Percentiles rank a stretch among this genome's conserved stretches.
These are phyloP conservation scores for Solanum hybrid DNA, from an alignment of 305 asterid species.

Conservation along the genomic window DNA sequence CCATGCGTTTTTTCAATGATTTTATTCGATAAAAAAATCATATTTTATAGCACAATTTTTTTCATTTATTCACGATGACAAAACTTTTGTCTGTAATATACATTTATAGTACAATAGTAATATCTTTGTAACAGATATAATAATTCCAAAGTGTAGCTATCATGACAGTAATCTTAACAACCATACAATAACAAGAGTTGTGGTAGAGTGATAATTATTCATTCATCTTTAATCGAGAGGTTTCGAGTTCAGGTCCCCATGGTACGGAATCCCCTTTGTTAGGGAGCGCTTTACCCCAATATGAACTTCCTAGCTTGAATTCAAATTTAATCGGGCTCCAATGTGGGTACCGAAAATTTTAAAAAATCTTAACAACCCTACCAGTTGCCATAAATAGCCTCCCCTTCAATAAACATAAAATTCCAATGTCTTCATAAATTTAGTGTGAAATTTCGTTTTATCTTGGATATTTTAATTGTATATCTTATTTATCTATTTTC, in stretches of 20 bases:
- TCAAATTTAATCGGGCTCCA: too few relatives aligned
- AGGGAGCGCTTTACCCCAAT: neutral
- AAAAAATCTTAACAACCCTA: neutral
- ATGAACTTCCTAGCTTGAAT: rapidly evolving
- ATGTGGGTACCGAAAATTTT: too few relatives aligned
- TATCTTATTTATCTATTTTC: neutral
- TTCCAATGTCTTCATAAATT: neutral
- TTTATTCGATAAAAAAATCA: too few relatives aligned
- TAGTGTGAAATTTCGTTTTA: neutral
- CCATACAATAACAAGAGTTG: neutral
- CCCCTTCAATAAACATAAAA: neutral
- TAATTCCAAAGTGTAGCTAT: neutral
- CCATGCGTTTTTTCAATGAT: neutral
- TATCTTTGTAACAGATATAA: neutral
- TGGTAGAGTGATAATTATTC: neutral
- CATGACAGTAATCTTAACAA: neutral
- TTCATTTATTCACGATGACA: neutral
- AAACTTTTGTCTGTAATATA: neutral
- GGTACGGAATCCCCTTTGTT: neutral
- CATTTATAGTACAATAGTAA: neutral
- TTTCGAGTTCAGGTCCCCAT: rapidly evolving
- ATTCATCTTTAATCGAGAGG: too few relatives aligned
- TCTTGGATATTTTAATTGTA: neutral
- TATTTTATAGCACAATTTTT: neutral
- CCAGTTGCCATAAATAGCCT: neutral